Evolutionary conservation across 2,329 filamentous ascomycete genomes (phyloP).

Genomic region (Aspergillus sp.): DNA sequence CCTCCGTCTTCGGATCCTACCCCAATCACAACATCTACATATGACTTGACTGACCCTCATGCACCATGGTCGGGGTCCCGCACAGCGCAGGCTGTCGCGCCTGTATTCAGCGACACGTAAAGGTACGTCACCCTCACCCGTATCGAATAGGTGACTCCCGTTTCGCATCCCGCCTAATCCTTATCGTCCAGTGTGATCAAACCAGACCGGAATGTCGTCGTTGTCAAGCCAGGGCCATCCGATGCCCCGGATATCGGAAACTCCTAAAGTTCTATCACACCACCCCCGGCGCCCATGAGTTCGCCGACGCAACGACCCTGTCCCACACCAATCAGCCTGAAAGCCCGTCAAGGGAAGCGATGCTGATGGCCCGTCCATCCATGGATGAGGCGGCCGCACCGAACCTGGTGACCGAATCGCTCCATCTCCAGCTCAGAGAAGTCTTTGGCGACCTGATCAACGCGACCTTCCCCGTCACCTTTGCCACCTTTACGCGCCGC

Average conservation of each 20-base stretch:
- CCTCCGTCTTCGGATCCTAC: no score
- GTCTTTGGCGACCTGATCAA: conserved; percentile 18
- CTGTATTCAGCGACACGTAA: conserved; percentile 22
- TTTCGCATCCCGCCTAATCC: neutral
- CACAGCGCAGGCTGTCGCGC: conserved; percentile 21
- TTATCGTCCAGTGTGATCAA: conserved; percentile 18
- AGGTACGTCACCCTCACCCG: conserved; percentile 13
- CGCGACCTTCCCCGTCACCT: conserved; percentile 15
- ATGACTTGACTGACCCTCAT: neutral
- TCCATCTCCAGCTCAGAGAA: conserved; percentile 15
- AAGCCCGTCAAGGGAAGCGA: neutral
- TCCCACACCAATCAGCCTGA: neutral
- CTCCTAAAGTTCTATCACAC: conserved; percentile 18
- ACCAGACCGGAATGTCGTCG: conserved; percentile 18
- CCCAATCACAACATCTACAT: neutral
- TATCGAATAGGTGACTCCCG: neutral
- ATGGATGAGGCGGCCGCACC: conserved; percentile 14
- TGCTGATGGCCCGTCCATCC: neutral
- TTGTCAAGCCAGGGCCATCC: conserved; percentile 12
- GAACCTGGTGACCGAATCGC: conserved; percentile 8
- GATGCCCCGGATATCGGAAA: conserved; percentile 20
- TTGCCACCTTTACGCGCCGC: conserved; percentile 13
- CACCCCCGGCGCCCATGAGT: conserved; percentile 3
- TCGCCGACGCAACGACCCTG: conserved; percentile 2
- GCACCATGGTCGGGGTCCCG: conserved; percentile 20